phyloP scores from a whole-genome alignment of 2,329 filamentous ascomycete genomes.

The Ophiosphaerella korrae region DNA sequence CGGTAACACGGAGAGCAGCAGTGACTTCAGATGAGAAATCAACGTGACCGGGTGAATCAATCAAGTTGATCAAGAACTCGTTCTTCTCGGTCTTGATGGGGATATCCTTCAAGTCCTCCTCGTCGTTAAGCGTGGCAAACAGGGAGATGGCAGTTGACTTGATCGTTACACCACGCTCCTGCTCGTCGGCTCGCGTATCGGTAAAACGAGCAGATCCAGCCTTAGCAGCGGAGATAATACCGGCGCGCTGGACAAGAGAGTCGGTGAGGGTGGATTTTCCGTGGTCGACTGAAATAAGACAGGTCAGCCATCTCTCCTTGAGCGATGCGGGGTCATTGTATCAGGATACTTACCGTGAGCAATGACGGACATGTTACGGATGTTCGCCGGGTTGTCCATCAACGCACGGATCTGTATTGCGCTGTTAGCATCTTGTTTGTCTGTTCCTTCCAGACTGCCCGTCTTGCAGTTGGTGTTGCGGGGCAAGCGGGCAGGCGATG shows the following conservation, averaged over 20 bases:
- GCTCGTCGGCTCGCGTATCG: slow-evolving; percentile 95
- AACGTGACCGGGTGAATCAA: slow-evolving; percentile 99
- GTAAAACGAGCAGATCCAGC: slow-evolving; percentile 95
- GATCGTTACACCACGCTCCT: slow-evolving; percentile 99
- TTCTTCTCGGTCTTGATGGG: slow-evolving; percentile 86
- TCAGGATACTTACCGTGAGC: slow-evolving; percentile 72
- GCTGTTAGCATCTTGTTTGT: slow-evolving; percentile 33
- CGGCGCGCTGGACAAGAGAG: slow-evolving; percentile 97
- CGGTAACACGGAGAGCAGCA: slow-evolving; percentile 98
- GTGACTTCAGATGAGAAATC: slow-evolving; percentile 99
- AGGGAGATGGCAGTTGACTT: slow-evolving; percentile 99
- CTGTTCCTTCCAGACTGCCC: slow-evolving; percentile 1
- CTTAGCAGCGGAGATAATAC: slow-evolving; percentile 99
- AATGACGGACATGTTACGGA: slow-evolving; percentile 99
- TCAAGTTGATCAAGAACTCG: slow-evolving; percentile 99
- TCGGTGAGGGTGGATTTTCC: slow-evolving; percentile 99
- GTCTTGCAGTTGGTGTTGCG: not conserved
- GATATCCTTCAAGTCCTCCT: slow-evolving; percentile 94
- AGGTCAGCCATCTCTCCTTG: slow-evolving; percentile 28
- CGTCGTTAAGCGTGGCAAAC: slow-evolving; percentile 80
- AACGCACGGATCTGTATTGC: slow-evolving; percentile 68
- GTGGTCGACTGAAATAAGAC: slow-evolving; percentile 76
- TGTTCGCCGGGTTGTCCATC: slow-evolving; percentile 79
- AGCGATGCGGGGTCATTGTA: slow-evolving; percentile 17
- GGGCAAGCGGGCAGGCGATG: slow-evolving; percentile 11